A percentile compares a stretch with the other conserved stretches of the same genome.
Evolutionary conservation across 257 asterid species (phyloP).

Genomic region (Handroanthus guayacan): DNA sequence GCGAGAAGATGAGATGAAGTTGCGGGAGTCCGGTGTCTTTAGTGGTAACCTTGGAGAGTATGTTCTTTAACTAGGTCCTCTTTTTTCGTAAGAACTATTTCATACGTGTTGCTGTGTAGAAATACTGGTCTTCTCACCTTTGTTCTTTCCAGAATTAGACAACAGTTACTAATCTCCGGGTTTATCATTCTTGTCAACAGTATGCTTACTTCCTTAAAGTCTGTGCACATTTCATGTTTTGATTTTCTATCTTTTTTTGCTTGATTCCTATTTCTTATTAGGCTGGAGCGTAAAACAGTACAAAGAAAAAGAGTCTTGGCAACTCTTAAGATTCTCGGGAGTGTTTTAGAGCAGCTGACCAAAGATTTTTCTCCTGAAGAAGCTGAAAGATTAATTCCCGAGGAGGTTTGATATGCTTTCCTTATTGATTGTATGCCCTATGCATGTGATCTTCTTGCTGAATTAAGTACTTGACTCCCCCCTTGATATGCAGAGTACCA

Average conservation of each 20-base stretch:
- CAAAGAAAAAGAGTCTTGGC: slow-evolving; percentile 87
- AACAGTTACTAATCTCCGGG: slow-evolving; percentile 4
- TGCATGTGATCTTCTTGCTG: slow-evolving; percentile 12
- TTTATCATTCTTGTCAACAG: slow-evolving; percentile 1
- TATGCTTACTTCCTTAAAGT: neutral
- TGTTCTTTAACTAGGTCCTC: slow-evolving; percentile 48
- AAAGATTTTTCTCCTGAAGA: slow-evolving; percentile 95
- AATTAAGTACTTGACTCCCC: slow-evolving; percentile 23
- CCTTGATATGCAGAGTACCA: slow-evolving; percentile 19
- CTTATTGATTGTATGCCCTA: slow-evolving; percentile 22
- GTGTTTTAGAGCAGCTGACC: slow-evolving; percentile 80
- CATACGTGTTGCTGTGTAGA: slow-evolving; percentile 8
- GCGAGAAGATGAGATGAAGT: slow-evolving; percentile 84
- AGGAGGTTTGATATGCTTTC: slow-evolving; percentile 62
- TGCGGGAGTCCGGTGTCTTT: slow-evolving; percentile 91
- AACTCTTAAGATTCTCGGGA: slow-evolving; percentile 89
- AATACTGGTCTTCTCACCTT: slow-evolving; percentile 20
- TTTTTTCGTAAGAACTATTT: neutral
- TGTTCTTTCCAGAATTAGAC: slow-evolving; percentile 10
- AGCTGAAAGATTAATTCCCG: slow-evolving; percentile 88
- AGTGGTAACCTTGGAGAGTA: slow-evolving; percentile 98
- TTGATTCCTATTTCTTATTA: slow-evolving; percentile 38
- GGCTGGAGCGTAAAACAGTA: slow-evolving; percentile 92
- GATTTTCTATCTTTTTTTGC: slow-evolving; percentile 7
- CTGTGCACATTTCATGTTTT: slow-evolving; percentile 21